Evolutionary conservation across 805 yeast genomes (phyloP).

Genomic region (Zygosaccharomyces rouxii): DNA sequence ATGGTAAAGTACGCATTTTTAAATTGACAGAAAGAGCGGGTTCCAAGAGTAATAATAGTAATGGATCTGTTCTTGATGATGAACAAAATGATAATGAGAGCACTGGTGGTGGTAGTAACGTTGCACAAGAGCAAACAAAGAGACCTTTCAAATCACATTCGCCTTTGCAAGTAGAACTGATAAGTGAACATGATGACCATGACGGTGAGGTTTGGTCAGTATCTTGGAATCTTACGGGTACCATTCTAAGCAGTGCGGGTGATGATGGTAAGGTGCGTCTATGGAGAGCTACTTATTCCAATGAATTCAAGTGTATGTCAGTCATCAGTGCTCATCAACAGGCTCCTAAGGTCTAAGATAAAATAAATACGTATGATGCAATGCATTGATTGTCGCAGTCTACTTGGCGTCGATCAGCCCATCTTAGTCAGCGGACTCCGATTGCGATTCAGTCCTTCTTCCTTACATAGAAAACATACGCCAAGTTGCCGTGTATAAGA

Average conservation of each 20-base stretch:
- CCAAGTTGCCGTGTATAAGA: too few species aligned
- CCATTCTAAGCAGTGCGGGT: slow-evolving; percentile 87
- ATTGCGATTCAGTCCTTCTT: too few species aligned
- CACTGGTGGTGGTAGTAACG: background rate
- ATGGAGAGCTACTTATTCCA: slow-evolving; percentile 85
- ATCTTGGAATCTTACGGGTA: slow-evolving; percentile 91
- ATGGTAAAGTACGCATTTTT: slow-evolving; percentile 84
- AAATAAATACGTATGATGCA: background rate
- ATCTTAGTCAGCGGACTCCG: background rate
- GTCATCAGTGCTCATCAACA: slow-evolving; percentile 60
- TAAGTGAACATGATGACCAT: slow-evolving; percentile 72
- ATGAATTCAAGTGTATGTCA: slow-evolving; percentile 88
- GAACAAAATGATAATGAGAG: slow-evolving; percentile 7
- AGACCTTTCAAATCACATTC: slow-evolving; percentile 6
- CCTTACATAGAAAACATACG: too few species aligned
- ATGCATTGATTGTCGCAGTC: background rate
- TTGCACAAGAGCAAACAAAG: slow-evolving; percentile 5
- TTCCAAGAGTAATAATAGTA: background rate
- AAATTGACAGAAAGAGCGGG: slow-evolving; percentile 49
- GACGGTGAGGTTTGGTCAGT: slow-evolving; percentile 94
- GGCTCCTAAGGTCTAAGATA: background rate
- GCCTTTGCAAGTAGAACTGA: slow-evolving; percentile 46
- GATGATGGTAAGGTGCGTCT: slow-evolving; percentile 89
- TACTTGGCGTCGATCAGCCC: background rate
- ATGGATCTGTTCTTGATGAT: slow-evolving; percentile 2